phyloP scores from a whole-genome alignment of 2,329 filamentous ascomycete species.

The Xylaria sp. region DNA sequence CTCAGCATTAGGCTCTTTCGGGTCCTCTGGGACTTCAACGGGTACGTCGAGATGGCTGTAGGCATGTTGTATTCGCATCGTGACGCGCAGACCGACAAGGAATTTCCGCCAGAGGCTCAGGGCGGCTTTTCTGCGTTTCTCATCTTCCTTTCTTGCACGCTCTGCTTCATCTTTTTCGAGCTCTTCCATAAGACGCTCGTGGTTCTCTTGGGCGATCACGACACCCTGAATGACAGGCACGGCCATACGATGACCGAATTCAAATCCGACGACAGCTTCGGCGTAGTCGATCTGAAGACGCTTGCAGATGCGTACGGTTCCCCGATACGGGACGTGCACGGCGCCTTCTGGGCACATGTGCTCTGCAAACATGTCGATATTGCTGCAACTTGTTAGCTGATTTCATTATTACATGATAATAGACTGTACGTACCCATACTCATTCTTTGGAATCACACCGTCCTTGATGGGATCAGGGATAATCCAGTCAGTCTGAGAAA shows the following conservation, averaged over 20 bases:
- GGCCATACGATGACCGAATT: conserved; percentile 91
- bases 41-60: conserved; percentile 60
- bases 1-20: background rate
- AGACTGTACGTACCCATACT: conserved; percentile 55
- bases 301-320: conserved; percentile 74
- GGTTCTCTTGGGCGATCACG: conserved; percentile 77
- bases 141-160: conserved; percentile 70
- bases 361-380: conserved; percentile 91
- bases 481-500: conserved; percentile 90
- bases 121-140: conserved; percentile 70
- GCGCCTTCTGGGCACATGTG: conserved; percentile 84
- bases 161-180: conserved; percentile 75
- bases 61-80: conserved; percentile 68
- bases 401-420: background rate
- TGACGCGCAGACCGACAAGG: conserved; percentile 75
- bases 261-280: conserved; percentile 92
- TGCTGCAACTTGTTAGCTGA: conserved; percentile 36
- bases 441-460: conserved; percentile 87
- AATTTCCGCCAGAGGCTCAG: conserved; percentile 81
- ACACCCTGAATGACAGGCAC: conserved; percentile 89
- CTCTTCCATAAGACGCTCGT: conserved; percentile 68
- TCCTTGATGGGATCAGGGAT: conserved; percentile 81
- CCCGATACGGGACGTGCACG: conserved; percentile 73
- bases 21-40: conserved; percentile 37
- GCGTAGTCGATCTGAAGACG: conserved; percentile 82